These are phyloP conservation scores for Ascochyta rabiei DNA, from an alignment of 2,329 filamentous ascomycete species.

Conservation along the genomic window DNA sequence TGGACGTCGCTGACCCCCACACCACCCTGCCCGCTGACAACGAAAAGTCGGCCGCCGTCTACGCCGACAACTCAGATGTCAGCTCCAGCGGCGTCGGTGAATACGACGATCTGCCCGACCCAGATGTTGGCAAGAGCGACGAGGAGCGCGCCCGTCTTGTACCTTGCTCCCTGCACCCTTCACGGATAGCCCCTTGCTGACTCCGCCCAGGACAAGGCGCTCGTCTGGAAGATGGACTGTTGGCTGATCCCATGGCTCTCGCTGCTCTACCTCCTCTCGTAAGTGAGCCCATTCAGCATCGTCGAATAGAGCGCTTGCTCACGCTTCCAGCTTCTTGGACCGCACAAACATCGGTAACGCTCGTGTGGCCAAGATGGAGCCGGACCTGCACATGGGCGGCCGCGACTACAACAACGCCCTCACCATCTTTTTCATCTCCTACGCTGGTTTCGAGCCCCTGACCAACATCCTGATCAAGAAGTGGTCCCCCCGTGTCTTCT, in stretches of 20 bases:
- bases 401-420: slow-evolving; percentile 69
- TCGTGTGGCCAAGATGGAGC: slow-evolving; percentile 44
- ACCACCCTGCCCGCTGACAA: slow-evolving; percentile 9
- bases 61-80: slow-evolving; percentile 36
- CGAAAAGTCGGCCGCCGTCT: slow-evolving; percentile 33
- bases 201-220: slow-evolving; percentile 39
- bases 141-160: slow-evolving; percentile 44
- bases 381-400: slow-evolving; percentile 47
- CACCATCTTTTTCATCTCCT: slow-evolving; percentile 68
- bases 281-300: neutral
- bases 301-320: neutral
- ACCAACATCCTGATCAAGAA: slow-evolving; percentile 68
- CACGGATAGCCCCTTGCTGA: slow-evolving; percentile 18
- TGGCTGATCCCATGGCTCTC: slow-evolving; percentile 51
- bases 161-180: slow-evolving; percentile 15
- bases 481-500: slow-evolving; percentile 58
- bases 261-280: slow-evolving; percentile 50
- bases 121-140: slow-evolving; percentile 42
- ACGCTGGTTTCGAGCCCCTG: slow-evolving; percentile 57
- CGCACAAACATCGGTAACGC: slow-evolving; percentile 55
- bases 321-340: slow-evolving; percentile 37
- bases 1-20: slow-evolving; percentile 18
- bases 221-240: slow-evolving; percentile 51
- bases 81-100: slow-evolving; percentile 31
- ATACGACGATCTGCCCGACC: slow-evolving; percentile 44